Percentiles rank a stretch among this genome's conserved stretches.
These are phyloP conservation scores for Oryza nivara DNA, from an alignment of 176 grass and related monocot genomes.

Conservation along the genomic window DNA sequence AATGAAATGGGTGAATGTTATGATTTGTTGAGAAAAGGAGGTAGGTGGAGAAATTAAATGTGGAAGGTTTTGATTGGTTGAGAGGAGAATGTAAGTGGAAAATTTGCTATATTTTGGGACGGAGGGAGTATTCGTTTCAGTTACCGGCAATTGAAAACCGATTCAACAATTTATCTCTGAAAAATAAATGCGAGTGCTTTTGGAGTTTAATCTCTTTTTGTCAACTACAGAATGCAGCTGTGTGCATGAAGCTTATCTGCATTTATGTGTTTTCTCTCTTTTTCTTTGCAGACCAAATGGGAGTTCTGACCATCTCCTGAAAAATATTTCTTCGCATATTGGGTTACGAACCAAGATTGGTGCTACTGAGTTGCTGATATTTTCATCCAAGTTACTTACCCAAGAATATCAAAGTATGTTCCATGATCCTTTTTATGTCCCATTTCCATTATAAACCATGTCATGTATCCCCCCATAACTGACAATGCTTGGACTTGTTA, in stretches of 20 bases:
- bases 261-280: constrained; percentile 13
- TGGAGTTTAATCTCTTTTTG: background rate
- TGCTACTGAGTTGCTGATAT: constrained; percentile 51
- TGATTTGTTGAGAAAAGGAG: too few relatives aligned
- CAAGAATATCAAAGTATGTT: constrained; percentile 66
- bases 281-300: constrained; percentile 46
- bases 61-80: too few relatives aligned
- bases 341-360: constrained; percentile 53
- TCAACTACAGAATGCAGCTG: background rate
- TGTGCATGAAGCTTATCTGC: background rate
- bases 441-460: constrained; percentile 5
- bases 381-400: constrained; percentile 67
- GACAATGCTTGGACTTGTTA: background rate
- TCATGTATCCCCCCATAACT: constrained; percentile 13
- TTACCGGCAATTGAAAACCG: background rate
- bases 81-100: too few relatives aligned
- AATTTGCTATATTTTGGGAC: too few relatives aligned
- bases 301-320: constrained; percentile 59
- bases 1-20: too few relatives aligned
- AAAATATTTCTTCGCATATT: constrained; percentile 53
- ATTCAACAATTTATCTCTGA: background rate
- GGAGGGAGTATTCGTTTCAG: background rate
- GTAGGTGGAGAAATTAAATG: too few relatives aligned
- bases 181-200: constrained; percentile 1
- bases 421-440: background rate